A percentile compares a stretch with the other conserved stretches of the same genome.
These are phyloP conservation scores for Eutrema japonicum DNA, from an alignment of 345 rosid genomes.

Conservation along the genomic window DNA sequence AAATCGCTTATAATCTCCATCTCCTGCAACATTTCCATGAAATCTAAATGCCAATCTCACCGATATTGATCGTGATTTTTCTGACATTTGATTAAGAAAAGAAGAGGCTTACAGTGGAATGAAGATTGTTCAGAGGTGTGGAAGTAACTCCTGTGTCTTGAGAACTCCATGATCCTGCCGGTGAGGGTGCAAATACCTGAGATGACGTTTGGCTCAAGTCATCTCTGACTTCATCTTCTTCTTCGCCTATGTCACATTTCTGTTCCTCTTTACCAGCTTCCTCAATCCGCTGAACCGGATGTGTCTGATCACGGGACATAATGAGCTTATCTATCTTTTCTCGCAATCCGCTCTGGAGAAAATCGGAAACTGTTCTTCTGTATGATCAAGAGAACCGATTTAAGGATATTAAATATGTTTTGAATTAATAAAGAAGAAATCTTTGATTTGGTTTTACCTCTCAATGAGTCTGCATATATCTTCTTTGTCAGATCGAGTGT, in stretches of 20 bases:
- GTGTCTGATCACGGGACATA: slow-evolving; percentile 51
- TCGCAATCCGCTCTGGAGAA: slow-evolving; percentile 69
- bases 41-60: slow-evolving; percentile 1
- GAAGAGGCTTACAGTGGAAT: slow-evolving; percentile 24
- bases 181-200: slow-evolving; percentile 43
- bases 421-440: neutral
- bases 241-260: slow-evolving; percentile 34
- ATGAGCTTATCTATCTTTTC: slow-evolving; percentile 72
- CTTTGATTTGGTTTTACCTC: slow-evolving; percentile 50
- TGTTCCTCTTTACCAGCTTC: slow-evolving; percentile 34
- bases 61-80: neutral
- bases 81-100: slow-evolving; percentile 3
- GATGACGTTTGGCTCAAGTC: slow-evolving; percentile 50
- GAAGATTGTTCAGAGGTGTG: slow-evolving; percentile 20
- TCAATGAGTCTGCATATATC: slow-evolving; percentile 75
- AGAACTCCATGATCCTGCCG: slow-evolving; percentile 60
- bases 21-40: slow-evolving; percentile 55
- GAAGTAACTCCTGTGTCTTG: slow-evolving; percentile 49
- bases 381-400: slow-evolving; percentile 11
- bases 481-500: slow-evolving; percentile 51
- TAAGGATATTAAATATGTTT: neutral
- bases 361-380: slow-evolving; percentile 81
- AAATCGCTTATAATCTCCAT: slow-evolving; percentile 66
- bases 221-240: slow-evolving; percentile 37
- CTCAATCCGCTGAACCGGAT: slow-evolving; percentile 46